A percentile compares a stretch with the other conserved stretches of the same genome.
Conservation (phyloP, 768 basidiomycete genomes). For the Leccinum boreale region DNA sequence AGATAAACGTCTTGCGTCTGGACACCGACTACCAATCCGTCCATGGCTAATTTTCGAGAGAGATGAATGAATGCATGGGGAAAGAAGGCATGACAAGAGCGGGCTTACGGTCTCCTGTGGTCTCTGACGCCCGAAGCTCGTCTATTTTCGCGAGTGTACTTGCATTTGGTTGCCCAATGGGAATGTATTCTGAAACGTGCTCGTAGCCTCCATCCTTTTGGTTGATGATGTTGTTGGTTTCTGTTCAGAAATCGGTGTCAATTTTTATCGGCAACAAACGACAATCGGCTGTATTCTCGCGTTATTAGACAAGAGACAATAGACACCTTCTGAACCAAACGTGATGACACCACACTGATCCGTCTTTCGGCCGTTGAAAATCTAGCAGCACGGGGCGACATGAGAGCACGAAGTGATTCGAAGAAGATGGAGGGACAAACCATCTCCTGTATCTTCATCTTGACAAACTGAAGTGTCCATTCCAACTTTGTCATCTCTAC, state of each 20-base stretch:
- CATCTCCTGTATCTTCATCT: slow-evolving; percentile 91
- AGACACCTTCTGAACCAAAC: slow-evolving; percentile 76
- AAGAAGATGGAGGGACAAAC: slow-evolving; percentile 35
- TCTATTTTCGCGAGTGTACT: slow-evolving; percentile 65
- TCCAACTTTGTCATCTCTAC: slow-evolving; percentile 74
- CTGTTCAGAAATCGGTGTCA: slow-evolving; percentile 31
- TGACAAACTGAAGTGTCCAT: slow-evolving; percentile 82
- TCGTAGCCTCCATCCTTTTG: slow-evolving; percentile 67
- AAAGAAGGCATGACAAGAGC: background rate
- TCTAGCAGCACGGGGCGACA: slow-evolving; percentile 42
- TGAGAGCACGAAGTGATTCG: background rate
- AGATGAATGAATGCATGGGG: background rate
- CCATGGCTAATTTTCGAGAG: slow-evolving; percentile 54
- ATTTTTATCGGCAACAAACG: background rate
- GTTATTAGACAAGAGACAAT: background rate
- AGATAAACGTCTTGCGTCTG: slow-evolving; percentile 74
- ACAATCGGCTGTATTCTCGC: background rate
- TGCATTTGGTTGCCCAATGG: slow-evolving; percentile 63
- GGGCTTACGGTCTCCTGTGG: slow-evolving; percentile 62
- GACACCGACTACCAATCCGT: slow-evolving; percentile 82
- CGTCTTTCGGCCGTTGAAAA: slow-evolving; percentile 88
- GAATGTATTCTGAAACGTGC: slow-evolving; percentile 66
- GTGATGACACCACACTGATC: slow-evolving; percentile 89
- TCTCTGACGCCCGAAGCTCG: slow-evolving; percentile 51
- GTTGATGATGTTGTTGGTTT: slow-evolving; percentile 65